Base-by-base conservation (phyloP, 2,329 filamentous ascomycete genomes). In the Dendrostoma leiphaemia region DNA sequence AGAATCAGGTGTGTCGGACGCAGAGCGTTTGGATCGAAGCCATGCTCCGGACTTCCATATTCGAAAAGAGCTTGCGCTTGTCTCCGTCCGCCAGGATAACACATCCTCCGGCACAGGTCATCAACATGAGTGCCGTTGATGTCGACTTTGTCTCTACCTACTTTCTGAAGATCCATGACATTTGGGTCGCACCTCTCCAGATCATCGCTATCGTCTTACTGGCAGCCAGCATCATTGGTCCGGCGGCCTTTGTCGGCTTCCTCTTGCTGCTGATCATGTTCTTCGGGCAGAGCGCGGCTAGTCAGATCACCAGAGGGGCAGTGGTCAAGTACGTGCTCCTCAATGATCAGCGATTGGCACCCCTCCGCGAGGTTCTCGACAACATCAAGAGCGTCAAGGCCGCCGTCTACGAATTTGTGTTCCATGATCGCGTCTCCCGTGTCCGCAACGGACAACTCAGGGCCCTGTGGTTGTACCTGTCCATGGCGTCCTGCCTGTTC, bases 81-180 rank as follows among this genome's bases (percentile, higher is more conserved):
- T 50, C 48, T 43, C 48, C 35, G 5, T 23, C 23, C 10, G 48
- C 48, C 19, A 43, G 48, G 32, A 29, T 19, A 7, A 35, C 26
- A 8, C 48, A 50, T 26, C 48, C 48, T 21, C 34, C 48, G 6
- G 48, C 41, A 3, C 38, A 51, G 24, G 40, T 38, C 17, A 47
- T 46, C 40, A 52, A 52, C n/a, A 52, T 46, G 41, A 40, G 40
- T 47, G 41, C 48, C 38, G 48, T 50, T 19, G 48, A 51, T 19
- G 40, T 52, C 8, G 50, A 44, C 41, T 52, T 40, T 38, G 9
- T 52, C 21, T 40, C 48, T 13, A 32, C 35, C 12, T 50, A 41
- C 35, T 19, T 50, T 35, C 28, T 50, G 15, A 50, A 40, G 28
- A 31, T 50, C 17, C 48, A 50, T 28, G 48, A 50, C 35, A 32